Evolutionary conservation across 176 grass and related monocot species (phyloP), one percentile per base, ranked within the genome.

Genomic region (Lolium perenne): DNA sequence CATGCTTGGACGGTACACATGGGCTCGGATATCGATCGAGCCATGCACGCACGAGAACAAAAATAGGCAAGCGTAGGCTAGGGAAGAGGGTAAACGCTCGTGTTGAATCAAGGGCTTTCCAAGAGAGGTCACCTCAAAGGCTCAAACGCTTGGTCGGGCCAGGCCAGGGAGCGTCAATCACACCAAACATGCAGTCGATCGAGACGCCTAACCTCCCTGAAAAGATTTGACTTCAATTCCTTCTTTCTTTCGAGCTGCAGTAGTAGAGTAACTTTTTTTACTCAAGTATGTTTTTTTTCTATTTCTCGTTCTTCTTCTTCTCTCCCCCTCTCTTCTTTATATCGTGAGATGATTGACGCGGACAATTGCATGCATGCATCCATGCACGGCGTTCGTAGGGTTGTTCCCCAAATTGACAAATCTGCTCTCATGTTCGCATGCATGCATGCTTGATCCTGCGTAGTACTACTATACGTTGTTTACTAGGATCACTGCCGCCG

Each of bases 221-320:
- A 87, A 81, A 84, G 76, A 91, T 91, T 91, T 84, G 76, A 80
- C 89, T 84, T 80, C 59, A 87, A 75, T 87, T 74, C 80, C 26
- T 58, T 50, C 80, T 32, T 87, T 50, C 74, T 23, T 53, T 6
- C 26, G 26, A 3, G 32, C 32, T 35, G 2, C 32, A 35, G 32
- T 35, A 35, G 32, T 35, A 35, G 32, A 64, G 63, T 16, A 66
- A 47, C 6, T 16, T 1, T 18, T 13, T 20, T 1, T 35, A 35
- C 32, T 38, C 9, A 10, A 20, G 2, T 8, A 38, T 40, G 11
- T 21, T 26, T 29, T 74, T 49, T 18, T 17, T 49, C 17, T 17
- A 35, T 51, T 15, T 17, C 13, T 51, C 26, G 10, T 15, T 5
- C 13, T 16, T n/a, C 40, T 35, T 67, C 79, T 53, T 35, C 20